Evolutionary conservation across 805 yeast genomes (phyloP).

Genomic region (Suhomyces kilbournensis): DNA sequence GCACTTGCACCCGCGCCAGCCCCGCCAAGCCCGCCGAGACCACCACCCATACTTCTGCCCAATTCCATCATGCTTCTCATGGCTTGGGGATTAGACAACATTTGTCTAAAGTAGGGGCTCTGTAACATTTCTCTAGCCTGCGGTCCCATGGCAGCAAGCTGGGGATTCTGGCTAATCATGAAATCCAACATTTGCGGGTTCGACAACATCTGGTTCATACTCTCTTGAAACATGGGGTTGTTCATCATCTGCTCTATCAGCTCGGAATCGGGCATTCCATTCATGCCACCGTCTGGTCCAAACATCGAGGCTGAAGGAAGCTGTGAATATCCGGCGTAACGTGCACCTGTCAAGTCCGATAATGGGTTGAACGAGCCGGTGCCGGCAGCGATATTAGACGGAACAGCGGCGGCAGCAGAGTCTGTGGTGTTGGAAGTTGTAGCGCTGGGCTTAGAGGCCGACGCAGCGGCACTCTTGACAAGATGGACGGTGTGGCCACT

Average conservation of each 20-base stretch:
- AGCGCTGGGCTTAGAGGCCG: slow-evolving; percentile 25
- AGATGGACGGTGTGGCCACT: slow-evolving; percentile 85
- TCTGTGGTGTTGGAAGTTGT: slow-evolving; percentile 16
- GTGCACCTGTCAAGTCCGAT: slow-evolving; percentile 90
- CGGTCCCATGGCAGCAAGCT: slow-evolving; percentile 82
- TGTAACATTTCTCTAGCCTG: slow-evolving; percentile 83
- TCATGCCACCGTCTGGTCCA: slow-evolving; percentile 86
- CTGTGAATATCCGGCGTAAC: slow-evolving; percentile 90
- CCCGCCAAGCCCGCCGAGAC: slow-evolving; percentile 8
- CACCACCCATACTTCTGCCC: slow-evolving; percentile 50
- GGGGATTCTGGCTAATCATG: slow-evolving; percentile 80
- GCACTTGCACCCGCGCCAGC: slow-evolving; percentile 18
- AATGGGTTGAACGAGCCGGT: slow-evolving; percentile 85
- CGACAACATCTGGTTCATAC: slow-evolving; percentile 75
- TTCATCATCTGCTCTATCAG: slow-evolving; percentile 74
- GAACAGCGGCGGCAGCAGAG: slow-evolving; percentile 40
- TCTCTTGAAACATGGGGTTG: slow-evolving; percentile 76
- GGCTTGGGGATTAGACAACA: slow-evolving; percentile 73
- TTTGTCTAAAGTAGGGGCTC: slow-evolving; percentile 74
- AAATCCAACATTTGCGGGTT: slow-evolving; percentile 88
- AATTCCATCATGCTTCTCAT: slow-evolving; percentile 79
- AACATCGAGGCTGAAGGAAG: slow-evolving; percentile 85
- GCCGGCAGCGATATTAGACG: slow-evolving; percentile 84
- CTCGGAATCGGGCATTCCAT: slow-evolving; percentile 67
- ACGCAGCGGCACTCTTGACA: slow-evolving; percentile 70